Evolutionary conservation across 116 monocot species (phyloP).

Genomic region (Dioscorea cayenensis): DNA sequence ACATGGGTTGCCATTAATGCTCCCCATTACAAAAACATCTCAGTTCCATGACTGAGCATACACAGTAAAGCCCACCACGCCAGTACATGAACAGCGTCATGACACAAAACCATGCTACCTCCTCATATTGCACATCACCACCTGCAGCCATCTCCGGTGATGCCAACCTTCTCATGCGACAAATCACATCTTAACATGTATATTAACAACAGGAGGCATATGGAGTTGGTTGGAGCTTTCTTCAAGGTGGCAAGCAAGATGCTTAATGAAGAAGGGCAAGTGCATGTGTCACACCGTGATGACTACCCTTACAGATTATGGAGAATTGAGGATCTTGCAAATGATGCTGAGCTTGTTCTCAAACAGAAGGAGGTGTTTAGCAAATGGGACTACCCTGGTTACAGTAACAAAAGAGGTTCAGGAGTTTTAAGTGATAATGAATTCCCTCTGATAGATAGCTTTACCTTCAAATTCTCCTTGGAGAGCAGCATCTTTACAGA

Average conservation of each 20-base stretch:
- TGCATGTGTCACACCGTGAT: conserved; percentile 30
- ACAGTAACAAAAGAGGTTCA: conserved; percentile 35
- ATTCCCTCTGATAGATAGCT: conserved; percentile 20
- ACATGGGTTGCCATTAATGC: no score
- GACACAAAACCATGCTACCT: no score
- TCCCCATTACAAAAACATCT: no score
- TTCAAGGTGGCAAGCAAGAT: conserved; percentile 15
- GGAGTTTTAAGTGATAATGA: conserved; percentile 22
- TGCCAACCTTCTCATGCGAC: no score
- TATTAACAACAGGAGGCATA: conserved; percentile 30
- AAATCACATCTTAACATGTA: no score
- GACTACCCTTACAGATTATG: conserved; percentile 21
- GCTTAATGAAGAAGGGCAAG: conserved; percentile 13
- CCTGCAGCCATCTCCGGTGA: no score
- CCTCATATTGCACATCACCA: no score
- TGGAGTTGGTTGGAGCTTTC: conserved; percentile 19
- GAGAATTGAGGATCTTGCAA: conserved; percentile 19
- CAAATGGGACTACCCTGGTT: conserved; percentile 30
- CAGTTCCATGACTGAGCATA: no score
- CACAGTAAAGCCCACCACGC: no score
- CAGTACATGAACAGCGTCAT: no score
- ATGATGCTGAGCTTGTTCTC: conserved; percentile 9
- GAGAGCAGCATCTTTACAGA: no score
- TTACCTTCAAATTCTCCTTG: conserved; percentile 29
- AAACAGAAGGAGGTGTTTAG: conserved; percentile 12